These are phyloP conservation scores for Tranzscheliella williamsii DNA, from an alignment of 1,284 basidiomycete genomes.

Conservation along the genomic window DNA sequence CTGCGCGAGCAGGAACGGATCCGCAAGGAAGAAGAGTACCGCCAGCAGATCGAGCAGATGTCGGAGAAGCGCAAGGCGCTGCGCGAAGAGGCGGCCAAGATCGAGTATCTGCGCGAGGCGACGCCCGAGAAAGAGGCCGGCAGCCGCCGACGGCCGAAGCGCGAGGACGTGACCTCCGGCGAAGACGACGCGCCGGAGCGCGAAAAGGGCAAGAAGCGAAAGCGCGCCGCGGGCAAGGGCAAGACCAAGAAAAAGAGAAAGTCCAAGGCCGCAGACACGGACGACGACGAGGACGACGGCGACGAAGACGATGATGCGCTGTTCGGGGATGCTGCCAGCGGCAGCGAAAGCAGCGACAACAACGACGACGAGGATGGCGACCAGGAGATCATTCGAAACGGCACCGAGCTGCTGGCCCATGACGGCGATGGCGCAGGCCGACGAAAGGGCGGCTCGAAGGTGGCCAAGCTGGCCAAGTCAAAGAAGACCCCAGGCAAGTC, in stretches of 20 bases:
- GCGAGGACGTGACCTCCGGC: constrained; percentile 30
- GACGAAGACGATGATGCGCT: constrained; percentile 31
- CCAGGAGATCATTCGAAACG: constrained; percentile 40
- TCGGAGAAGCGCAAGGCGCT: constrained; percentile 46
- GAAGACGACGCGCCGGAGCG: constrained; percentile 38
- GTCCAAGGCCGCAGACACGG: constrained; percentile 34
- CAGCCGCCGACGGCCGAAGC: constrained; percentile 15
- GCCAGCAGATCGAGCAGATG: constrained; percentile 47
- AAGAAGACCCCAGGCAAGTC: constrained; percentile 2
- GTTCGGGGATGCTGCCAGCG: constrained; percentile 16
- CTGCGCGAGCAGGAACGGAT: constrained; percentile 41
- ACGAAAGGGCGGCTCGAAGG: constrained; percentile 11
- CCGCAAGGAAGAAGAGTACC: constrained; percentile 47
- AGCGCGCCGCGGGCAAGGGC: constrained; percentile 5
- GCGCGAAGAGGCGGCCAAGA: constrained; percentile 50
- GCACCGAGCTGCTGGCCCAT: constrained; percentile 22
- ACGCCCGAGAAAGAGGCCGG: constrained; percentile 35
- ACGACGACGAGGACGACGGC: constrained; percentile 14
- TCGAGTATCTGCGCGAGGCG: constrained; percentile 47
- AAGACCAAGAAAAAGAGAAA: constrained; percentile 27
- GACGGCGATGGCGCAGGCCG: constrained; percentile 15
- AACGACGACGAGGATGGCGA: constrained; percentile 38
- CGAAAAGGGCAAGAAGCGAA: constrained; percentile 18
- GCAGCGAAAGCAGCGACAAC: constrained; percentile 12
- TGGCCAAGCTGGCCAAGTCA: constrained; percentile 12